A percentile compares a stretch with the other conserved stretches of the same genome.
These are phyloP conservation scores for Stagonosporopsis cucurbitacearum DNA, from an alignment of 2,329 filamentous ascomycete genomes.

Conservation along the genomic window DNA sequence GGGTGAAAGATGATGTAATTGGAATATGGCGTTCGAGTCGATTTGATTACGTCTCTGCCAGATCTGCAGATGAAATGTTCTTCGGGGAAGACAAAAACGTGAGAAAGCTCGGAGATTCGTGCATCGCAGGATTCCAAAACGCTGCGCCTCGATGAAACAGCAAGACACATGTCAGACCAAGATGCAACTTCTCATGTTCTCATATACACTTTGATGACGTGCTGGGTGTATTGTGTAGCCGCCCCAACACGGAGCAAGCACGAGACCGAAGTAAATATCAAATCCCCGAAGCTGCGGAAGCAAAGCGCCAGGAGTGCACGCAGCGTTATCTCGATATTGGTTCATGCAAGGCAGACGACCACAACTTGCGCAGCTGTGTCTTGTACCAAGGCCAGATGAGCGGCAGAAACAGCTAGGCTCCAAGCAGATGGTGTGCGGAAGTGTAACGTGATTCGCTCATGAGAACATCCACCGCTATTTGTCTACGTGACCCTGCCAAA, in stretches of 20 bases:
- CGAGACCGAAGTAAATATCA: background rate
- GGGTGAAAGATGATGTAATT: background rate
- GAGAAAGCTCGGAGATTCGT: background rate
- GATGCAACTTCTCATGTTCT: background rate
- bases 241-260: background rate
- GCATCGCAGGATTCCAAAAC: background rate
- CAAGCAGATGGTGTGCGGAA: conserved; percentile 26
- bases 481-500: conserved; percentile 36
- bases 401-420: conserved; percentile 27
- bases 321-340: conserved; percentile 1
- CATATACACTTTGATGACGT: conserved; percentile 22
- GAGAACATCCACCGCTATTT: conserved; percentile 32
- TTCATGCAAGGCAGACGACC: conserved; percentile 13
- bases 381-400: conserved; percentile 15
- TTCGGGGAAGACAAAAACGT: background rate
- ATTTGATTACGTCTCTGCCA: background rate
- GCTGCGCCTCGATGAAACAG: conserved; percentile 11
- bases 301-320: conserved; percentile 1
- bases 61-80: background rate
- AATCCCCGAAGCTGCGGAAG: background rate
- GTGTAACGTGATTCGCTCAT: conserved; percentile 37
- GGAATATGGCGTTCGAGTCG: no score
- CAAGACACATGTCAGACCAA: conserved; percentile 9
- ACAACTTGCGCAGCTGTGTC: conserved; percentile 16
- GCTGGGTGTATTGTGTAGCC: background rate